phyloP scores from a whole-genome alignment of 2,329 filamentous ascomycete species.

The Sclerotinia borealis region DNA sequence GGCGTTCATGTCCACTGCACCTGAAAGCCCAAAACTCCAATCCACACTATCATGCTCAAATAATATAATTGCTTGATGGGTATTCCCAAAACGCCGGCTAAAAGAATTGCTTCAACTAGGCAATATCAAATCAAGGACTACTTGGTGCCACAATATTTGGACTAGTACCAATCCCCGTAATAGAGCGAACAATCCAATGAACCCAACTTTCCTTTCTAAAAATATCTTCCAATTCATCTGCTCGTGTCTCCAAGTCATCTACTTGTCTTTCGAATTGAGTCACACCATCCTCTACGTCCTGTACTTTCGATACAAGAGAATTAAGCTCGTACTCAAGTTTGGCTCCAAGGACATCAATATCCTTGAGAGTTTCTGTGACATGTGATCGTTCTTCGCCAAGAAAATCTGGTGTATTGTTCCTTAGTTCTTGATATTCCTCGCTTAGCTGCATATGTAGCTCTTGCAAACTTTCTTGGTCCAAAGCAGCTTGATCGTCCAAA shows the following conservation, averaged over 20 bases:
- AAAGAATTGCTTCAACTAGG: not conserved
- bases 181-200: constrained; percentile 30
- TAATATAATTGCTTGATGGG: constrained; percentile 12
- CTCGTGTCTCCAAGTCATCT: constrained; percentile 59
- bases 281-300: constrained; percentile 81
- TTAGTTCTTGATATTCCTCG: constrained; percentile 63
- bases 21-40: constrained; percentile 12
- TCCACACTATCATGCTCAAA: constrained; percentile 15
- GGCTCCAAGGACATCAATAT: constrained; percentile 73
- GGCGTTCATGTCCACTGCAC: constrained; percentile 21
- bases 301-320: constrained; percentile 69
- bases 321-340: constrained; percentile 91
- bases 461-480: constrained; percentile 60
- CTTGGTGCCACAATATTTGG: constrained; percentile 25
- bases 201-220: constrained; percentile 31
- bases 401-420: constrained; percentile 61
- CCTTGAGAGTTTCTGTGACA: constrained; percentile 66
- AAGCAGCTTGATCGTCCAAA: constrained; percentile 56
- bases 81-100: constrained; percentile 14
- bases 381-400: constrained; percentile 62
- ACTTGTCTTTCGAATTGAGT: constrained; percentile 75
- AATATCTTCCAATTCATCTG: constrained; percentile 51
- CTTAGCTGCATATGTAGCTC: constrained; percentile 61
- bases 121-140: constrained; percentile 5
- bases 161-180: constrained; percentile 32